Evolutionary conservation across 2,329 filamentous ascomycete genomes (phyloP).

Genomic region (Colletotrichum sp.): DNA sequence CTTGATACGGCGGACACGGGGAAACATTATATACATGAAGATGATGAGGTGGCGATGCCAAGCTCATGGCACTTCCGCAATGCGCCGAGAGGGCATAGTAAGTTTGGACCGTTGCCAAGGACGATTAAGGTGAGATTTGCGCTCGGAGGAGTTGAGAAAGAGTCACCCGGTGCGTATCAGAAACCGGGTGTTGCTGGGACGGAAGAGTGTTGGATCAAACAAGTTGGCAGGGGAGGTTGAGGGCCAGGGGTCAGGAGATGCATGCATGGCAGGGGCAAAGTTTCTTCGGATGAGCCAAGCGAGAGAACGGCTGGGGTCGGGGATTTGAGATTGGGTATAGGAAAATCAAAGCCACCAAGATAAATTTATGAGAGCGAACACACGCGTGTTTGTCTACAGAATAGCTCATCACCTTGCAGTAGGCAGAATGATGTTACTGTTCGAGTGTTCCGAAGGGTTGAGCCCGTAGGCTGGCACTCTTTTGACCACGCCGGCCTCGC

Average conservation of each 20-base stretch:
- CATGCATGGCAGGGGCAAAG: not conserved
- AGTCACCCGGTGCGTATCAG: slow-evolving; percentile 8
- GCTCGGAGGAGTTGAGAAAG: not conserved
- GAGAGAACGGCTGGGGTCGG: not conserved
- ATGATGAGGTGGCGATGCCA: not conserved
- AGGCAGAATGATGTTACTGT: not conserved
- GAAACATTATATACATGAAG: slow-evolving; percentile 42
- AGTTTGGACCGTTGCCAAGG: slow-evolving; percentile 11
- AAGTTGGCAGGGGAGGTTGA: not conserved
- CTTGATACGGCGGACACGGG: slow-evolving; percentile 24
- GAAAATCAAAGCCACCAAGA: not conserved
- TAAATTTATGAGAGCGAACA: not conserved
- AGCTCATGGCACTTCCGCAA: not conserved
- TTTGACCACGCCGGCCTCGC: not conserved
- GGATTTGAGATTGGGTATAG: not conserved
- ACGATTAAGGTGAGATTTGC: not conserved
- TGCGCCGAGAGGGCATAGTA: not conserved
- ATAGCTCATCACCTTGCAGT: not conserved
- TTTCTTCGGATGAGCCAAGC: not conserved
- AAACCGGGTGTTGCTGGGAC: not conserved
- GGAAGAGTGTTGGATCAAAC: slow-evolving; percentile 6
- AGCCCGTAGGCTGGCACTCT: not conserved
- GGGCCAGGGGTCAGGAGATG: not conserved
- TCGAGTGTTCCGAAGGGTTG: not conserved
- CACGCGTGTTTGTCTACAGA: not conserved